These are phyloP conservation scores for Marsdenia floribunda DNA, from an alignment of 257 asterid genomes.

Conservation along the genomic window DNA sequence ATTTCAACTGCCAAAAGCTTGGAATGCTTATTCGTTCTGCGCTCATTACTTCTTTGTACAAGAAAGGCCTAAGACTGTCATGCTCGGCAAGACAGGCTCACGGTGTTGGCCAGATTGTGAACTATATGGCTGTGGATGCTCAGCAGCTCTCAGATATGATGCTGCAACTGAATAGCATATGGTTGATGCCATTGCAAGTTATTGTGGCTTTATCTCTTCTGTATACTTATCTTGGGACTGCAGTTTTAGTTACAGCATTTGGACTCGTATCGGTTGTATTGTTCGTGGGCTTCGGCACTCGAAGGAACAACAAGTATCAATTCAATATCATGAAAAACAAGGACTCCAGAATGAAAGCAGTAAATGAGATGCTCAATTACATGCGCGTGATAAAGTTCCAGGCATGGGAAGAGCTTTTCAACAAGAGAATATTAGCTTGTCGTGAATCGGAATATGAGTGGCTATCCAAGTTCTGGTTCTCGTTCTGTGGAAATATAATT, in stretches of 20 bases:
- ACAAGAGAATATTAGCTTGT: slow-evolving; percentile 63
- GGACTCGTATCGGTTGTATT: slow-evolving; percentile 44
- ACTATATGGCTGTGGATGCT: slow-evolving; percentile 95
- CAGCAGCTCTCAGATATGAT: slow-evolving; percentile 96
- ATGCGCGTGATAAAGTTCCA: slow-evolving; percentile 93
- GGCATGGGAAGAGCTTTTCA: slow-evolving; percentile 95
- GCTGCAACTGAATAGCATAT: slow-evolving; percentile 72
- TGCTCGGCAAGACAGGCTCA: slow-evolving; percentile 87
- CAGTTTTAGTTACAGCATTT: slow-evolving; percentile 44
- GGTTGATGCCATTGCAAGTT: slow-evolving; percentile 86
- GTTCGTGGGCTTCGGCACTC: slow-evolving; percentile 53
- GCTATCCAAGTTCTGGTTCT: slow-evolving; percentile 67
- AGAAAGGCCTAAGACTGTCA: slow-evolving; percentile 73
- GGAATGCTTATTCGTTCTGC: slow-evolving; percentile 83
- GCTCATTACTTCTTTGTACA: slow-evolving; percentile 69
- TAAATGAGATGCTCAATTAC: slow-evolving; percentile 85
- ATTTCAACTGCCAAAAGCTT: slow-evolving; percentile 76
- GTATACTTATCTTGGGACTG: slow-evolving; percentile 50
- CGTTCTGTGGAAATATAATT: slow-evolving; percentile 51
- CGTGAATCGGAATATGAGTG: slow-evolving; percentile 62
- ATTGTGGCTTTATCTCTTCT: slow-evolving; percentile 61
- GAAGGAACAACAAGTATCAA: slow-evolving; percentile 58
- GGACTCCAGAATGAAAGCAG: slow-evolving; percentile 85
- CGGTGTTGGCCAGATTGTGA: slow-evolving; percentile 90
- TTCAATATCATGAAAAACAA: slow-evolving; percentile 69